These are phyloP conservation scores for Adenanthera pavonina DNA, from an alignment of 306 rosid genomes.

Conservation along the genomic window DNA sequence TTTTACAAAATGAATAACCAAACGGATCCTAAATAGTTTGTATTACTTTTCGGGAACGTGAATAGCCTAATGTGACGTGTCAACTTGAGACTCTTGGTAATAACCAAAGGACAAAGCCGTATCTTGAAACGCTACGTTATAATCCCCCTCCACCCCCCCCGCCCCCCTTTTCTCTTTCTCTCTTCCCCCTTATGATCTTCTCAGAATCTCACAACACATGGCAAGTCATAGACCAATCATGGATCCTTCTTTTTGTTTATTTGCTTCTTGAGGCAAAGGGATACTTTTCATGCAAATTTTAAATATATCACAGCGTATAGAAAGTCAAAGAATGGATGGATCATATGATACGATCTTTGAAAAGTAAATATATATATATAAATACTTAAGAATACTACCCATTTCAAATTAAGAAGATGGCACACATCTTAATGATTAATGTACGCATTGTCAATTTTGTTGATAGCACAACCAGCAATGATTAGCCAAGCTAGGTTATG, in stretches of 20 bases:
- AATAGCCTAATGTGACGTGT: slow-evolving; percentile 52
- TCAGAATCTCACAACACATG: slow-evolving; percentile 26
- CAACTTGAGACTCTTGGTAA: slow-evolving; percentile 46
- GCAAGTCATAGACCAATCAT: slow-evolving; percentile 31
- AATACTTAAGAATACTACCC: not conserved
- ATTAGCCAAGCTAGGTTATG: not conserved
- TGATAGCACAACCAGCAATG: not conserved
- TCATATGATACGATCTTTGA: not conserved
- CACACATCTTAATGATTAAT: not conserved
- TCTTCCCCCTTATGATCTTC: slow-evolving; percentile 9
- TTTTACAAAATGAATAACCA: too few species aligned
- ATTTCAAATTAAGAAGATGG: not conserved
- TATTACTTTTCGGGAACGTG: slow-evolving; percentile 39
- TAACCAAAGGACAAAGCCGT: slow-evolving; percentile 49
- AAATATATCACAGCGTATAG: not conserved
- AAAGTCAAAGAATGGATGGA: slow-evolving; percentile 7
- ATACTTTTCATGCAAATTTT: not conserved
- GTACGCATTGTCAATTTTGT: not conserved
- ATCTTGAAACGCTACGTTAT: not conserved
- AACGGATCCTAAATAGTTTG: too few species aligned
- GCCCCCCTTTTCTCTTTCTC: too few species aligned
- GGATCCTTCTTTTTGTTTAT: not conserved
- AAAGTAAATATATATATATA: not conserved
- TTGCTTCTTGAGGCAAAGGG: not conserved
- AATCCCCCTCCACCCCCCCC: too few species aligned